Evolutionary conservation across 352 stramenopile species (phyloP), one percentile per base, ranked within the genome.

Genomic region (Globisporangium canariense): DNA sequence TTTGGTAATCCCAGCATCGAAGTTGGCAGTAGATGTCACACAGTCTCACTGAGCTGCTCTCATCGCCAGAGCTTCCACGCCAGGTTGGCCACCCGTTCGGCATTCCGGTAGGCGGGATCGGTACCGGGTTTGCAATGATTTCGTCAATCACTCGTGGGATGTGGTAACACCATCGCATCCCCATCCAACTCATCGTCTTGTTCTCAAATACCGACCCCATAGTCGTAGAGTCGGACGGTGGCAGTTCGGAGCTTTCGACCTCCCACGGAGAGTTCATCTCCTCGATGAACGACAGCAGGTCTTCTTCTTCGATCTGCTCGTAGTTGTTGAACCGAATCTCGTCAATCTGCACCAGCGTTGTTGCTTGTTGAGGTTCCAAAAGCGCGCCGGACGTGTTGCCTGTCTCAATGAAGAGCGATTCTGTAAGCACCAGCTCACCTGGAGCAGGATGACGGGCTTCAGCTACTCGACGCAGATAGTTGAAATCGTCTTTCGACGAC

Each of bases 111-210:
- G 83, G 79, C 58, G 83, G 83, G 54, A 88, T 67, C 0, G 84
- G 86, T 13, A 94, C 79, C 8, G 86, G 75, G 38, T 76, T 74
- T 14, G 74, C 78, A 34, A 76, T 59, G 36, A 93, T 78, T 51
- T 77, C 74, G 36, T 61, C 59, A 36, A 94, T 66, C 50, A 64
- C 75, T 60, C 86, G 76, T 40, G 86, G 84, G 22, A 93, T 65
- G 38, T 89, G 79, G 53, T 94, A 94, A 36, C 77, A 85, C 86
- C 86, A 94, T 25, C 78, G 83, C 78, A 94, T 86, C 34, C 69
- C 73, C 83, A 94, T 88, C 79, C 83, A 94, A 22, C 82, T 81
- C 25, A 74, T 73, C 0, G 82, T 93, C 58, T 76, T 76, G 30
- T 82, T 85, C 34, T 76, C 70, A 49, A 86, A 47, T 11, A 62